phyloP scores from a whole-genome alignment of 768 basidiomycete species.

The Tylopilus felleus region DNA sequence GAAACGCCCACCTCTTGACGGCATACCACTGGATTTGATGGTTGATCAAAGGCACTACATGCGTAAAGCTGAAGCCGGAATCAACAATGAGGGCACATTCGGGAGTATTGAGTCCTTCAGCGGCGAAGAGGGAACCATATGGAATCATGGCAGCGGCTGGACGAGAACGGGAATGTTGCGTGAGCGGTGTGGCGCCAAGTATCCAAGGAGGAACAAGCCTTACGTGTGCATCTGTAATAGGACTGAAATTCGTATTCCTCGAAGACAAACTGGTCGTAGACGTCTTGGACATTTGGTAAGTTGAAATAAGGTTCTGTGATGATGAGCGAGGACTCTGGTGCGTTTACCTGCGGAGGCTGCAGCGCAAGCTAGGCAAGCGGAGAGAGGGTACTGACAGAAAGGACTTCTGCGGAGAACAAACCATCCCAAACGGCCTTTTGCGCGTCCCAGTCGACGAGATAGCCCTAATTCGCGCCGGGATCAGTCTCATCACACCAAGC shows the following conservation, averaged over 20 bases:
- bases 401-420: conserved; percentile 68
- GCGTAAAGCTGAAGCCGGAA: conserved; percentile 92
- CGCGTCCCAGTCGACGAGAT: conserved; percentile 92
- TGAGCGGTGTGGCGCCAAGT: conserved; percentile 22
- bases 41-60: conserved; percentile 79
- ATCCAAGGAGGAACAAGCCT: conserved; percentile 32
- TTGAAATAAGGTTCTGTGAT: conserved; percentile 96
- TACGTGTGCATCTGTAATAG: conserved; percentile 80
- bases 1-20: conserved; percentile 63
- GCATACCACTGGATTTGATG: conserved; percentile 75
- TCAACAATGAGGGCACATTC: conserved; percentile 85
- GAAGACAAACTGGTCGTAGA: conserved; percentile 93
- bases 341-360: conserved; percentile 55
- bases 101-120: conserved; percentile 47
- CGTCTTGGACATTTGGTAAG: conserved; percentile 84
- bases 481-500: conserved; percentile 1
- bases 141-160: conserved; percentile 80
- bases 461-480: conserved; percentile 58
- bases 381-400: conserved; percentile 47
- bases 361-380: conserved; percentile 1
- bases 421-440: conserved; percentile 95
- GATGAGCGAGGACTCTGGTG: conserved; percentile 68
- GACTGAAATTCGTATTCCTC: conserved; percentile 94
- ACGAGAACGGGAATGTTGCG: conserved; percentile 14
- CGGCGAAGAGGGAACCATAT: conserved; percentile 65